Evolutionary conservation across 495 filamentous ascomycete species (phyloP).

Genomic region (Aspergillus nidulans): DNA sequence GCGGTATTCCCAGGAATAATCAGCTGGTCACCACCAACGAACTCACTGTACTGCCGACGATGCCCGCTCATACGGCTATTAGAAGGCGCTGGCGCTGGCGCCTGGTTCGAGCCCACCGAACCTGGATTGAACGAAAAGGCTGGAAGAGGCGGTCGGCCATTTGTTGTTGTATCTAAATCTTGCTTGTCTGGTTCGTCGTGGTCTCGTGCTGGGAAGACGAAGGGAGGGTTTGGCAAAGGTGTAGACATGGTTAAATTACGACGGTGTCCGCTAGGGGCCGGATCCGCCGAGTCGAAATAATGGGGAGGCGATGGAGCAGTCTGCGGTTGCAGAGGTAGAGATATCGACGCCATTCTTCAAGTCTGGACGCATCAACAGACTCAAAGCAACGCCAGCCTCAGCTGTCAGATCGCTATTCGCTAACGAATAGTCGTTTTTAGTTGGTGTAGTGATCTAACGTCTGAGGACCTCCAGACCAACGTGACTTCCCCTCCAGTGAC

Average conservation of each 20-base stretch:
- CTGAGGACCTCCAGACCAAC: constrained; percentile 41
- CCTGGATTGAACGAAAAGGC: constrained; percentile 65
- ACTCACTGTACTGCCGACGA: constrained; percentile 70
- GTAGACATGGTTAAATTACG: constrained; percentile 33
- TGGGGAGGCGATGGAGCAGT: constrained; percentile 26
- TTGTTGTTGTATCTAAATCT: constrained; percentile 12
- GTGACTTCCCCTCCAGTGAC: constrained; percentile 28
- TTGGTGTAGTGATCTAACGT: constrained; percentile 31
- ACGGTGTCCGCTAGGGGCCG: constrained; percentile 18
- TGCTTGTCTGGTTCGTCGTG: constrained; percentile 17
- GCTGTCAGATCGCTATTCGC: not conserved
- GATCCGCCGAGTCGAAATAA: constrained; percentile 29
- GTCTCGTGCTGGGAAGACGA: constrained; percentile 61
- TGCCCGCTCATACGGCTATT: constrained; percentile 51
- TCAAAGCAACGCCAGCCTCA: constrained; percentile 10
- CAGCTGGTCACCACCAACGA: constrained; percentile 69
- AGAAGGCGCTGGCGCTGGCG: constrained; percentile 25
- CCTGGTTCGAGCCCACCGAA: constrained; percentile 26
- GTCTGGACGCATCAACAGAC: constrained; percentile 14
- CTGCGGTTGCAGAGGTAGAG: constrained; percentile 34
- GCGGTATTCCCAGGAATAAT: constrained; percentile 54
- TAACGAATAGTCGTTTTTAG: not conserved
- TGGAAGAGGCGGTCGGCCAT: constrained; percentile 47
- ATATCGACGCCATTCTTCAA: constrained; percentile 40
- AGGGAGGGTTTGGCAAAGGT: constrained; percentile 65